These are phyloP conservation scores for Rhododendron ferrugineum DNA, from an alignment of 148 eudicot genomes.

Conservation along the genomic window DNA sequence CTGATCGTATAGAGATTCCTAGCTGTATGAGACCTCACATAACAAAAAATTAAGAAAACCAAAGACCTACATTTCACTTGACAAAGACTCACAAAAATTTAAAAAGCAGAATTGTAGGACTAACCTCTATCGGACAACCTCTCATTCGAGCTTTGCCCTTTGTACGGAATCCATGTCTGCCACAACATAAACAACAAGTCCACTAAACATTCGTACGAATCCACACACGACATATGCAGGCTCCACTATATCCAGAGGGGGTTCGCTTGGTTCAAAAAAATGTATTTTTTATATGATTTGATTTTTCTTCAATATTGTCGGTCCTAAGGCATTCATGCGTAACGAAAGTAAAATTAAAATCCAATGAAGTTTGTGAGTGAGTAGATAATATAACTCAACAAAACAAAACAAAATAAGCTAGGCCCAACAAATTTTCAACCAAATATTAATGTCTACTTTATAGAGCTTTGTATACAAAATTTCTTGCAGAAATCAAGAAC, in stretches of 20 bases:
- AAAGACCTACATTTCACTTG: too few species aligned
- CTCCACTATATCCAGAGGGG: background rate
- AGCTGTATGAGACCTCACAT: too few species aligned
- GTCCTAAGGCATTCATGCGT: background rate
- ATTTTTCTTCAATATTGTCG: background rate
- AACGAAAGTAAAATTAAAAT: background rate
- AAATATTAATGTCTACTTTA: too few species aligned
- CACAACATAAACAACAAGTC: conserved; percentile 10
- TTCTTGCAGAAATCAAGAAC: too few species aligned
- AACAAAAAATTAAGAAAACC: too few species aligned
- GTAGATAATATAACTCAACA: background rate
- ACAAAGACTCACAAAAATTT: too few species aligned
- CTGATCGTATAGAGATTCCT: too few species aligned
- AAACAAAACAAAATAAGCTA: background rate
- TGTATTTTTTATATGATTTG: background rate
- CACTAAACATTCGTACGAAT: background rate
- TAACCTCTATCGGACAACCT: conserved; percentile 73
- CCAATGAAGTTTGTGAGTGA: background rate
- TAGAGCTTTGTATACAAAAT: too few species aligned
- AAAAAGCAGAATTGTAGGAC: too few species aligned
- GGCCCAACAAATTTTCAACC: background rate
- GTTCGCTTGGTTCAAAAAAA: background rate
- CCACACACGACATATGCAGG: background rate
- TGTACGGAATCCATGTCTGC: conserved; percentile 91
- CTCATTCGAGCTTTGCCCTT: conserved; percentile 71